Evolutionary conservation across 1,284 basidiomycete species (phyloP).

Genomic region (Stereum hirsutum): DNA sequence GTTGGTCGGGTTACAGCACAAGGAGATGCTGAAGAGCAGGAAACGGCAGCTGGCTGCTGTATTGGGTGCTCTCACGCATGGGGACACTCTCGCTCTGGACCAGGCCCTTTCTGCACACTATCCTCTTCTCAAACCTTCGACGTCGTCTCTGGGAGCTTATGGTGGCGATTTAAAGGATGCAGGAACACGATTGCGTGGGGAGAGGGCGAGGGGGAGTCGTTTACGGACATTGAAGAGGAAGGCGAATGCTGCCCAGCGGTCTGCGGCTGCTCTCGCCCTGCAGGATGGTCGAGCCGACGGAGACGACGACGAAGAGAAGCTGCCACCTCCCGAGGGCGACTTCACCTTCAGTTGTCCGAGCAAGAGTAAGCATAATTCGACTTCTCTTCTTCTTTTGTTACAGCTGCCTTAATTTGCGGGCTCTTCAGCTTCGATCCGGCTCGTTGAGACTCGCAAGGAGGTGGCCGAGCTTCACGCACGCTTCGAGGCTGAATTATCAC

Average conservation of each 20-base stretch:
- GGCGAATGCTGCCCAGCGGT: no score
- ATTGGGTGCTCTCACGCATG: constrained; percentile 51
- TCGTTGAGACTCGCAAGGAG: constrained; percentile 57
- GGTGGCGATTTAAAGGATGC: constrained; percentile 1
- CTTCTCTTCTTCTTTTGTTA: constrained; percentile 4
- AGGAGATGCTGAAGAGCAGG: constrained; percentile 58
- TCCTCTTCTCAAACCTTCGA: constrained; percentile 25
- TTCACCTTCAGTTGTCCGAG: constrained; percentile 56
- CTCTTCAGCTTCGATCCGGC: constrained; percentile 55
- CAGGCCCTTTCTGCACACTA: constrained; percentile 61
- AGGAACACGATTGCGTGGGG: no score
- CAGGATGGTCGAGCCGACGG: constrained; percentile 16
- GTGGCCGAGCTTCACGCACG: constrained; percentile 51
- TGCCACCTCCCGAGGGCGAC: constrained; percentile 31
- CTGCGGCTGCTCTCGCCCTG: no score
- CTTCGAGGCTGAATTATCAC: constrained; percentile 62
- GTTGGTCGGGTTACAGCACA: constrained; percentile 60
- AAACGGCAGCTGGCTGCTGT: constrained; percentile 62
- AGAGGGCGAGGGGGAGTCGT: no score
- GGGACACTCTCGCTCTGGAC: constrained; percentile 62
- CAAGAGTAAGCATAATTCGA: constrained; percentile 51
- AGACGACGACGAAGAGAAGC: not conserved
- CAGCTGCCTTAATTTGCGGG: constrained; percentile 4
- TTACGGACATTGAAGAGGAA: no score
- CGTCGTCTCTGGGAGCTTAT: not conserved